Base-by-base conservation (phyloP, 164 flowering plant species). In the Vitis rotundifolia region DNA sequence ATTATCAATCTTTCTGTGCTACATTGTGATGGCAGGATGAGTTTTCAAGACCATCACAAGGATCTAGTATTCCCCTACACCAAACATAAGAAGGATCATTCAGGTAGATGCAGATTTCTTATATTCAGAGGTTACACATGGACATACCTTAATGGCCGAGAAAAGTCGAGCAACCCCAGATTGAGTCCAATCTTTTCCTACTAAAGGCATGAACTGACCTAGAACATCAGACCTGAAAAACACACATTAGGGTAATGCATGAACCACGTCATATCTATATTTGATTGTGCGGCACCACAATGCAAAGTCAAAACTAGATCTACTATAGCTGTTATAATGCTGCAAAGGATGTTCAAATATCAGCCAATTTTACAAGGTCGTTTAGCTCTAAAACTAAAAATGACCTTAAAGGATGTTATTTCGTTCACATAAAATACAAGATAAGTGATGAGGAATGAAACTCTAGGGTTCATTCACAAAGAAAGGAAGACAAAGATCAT, bases 161-260 rank as follows among this genome's bases (percentile, higher is more conserved):
- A 95, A 95, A 73, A 95, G 92, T 11, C 73, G 85, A 68, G 98
- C 94, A 16, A 95, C 97, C 48, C 99, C 99, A 78, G 89, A 88
- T 68, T 95, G 99, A 10, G 94, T 75, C 99, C 99, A 95, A 72
- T 95, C 99, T 77, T 79, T 95, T 61, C 98, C 99, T 73, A 95
- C 97, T 71, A 95, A 84, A 70, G 99, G 99, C 99, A 95, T 95
- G 78, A 95, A 90, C 69, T 95, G 99, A 29, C 99, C 99, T 37
- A 95, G 86, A 73, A 95, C 97, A 84, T 95, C 99, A 61, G 99
- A 95, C 81, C 98, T 95, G 79, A 52, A 70, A 72, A 61, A 61
- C 11, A 76, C 26, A 66, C 54, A 76, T 58, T n/a, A 57, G 55
- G 9, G 60, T 67, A 7, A 56, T 11, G 14, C 56, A 29, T 14